These are phyloP conservation scores for Mycena alexandri DNA, from an alignment of 768 basidiomycete genomes.

Conservation along the genomic window DNA sequence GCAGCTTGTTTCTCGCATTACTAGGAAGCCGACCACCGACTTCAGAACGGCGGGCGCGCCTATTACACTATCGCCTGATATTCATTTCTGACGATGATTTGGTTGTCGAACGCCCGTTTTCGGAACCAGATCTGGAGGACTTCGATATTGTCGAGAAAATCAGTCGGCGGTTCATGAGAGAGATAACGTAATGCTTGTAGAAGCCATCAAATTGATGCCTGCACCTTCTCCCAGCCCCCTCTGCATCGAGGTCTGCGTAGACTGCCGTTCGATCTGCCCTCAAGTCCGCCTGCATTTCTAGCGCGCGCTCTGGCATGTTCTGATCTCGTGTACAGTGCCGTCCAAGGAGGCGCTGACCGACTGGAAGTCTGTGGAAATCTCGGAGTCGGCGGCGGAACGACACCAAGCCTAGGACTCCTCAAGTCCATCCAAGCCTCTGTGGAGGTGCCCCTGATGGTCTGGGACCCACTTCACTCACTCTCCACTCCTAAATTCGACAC, in stretches of 20 bases:
- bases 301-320: slow-evolving; percentile 8
- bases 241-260: slow-evolving; percentile 77
- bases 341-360: slow-evolving; percentile 78
- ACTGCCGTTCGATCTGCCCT: slow-evolving; percentile 81
- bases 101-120: too few relatives aligned
- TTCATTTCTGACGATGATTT: too few relatives aligned
- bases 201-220: too few relatives aligned
- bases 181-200: too few relatives aligned
- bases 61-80: too few relatives aligned
- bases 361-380: slow-evolving; percentile 84
- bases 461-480: too few relatives aligned
- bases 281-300: slow-evolving; percentile 58
- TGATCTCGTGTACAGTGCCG: slow-evolving; percentile 64
- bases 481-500: slow-evolving; percentile 12
- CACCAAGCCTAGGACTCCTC: slow-evolving; percentile 83
- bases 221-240: not conserved
- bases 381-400: slow-evolving; percentile 82
- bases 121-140: too few relatives aligned
- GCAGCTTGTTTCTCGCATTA: too few relatives aligned
- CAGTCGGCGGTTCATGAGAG: too few relatives aligned
- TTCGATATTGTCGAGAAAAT: too few relatives aligned
- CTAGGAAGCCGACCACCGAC: too few relatives aligned
- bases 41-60: too few relatives aligned
- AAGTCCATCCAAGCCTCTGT: slow-evolving; percentile 64
- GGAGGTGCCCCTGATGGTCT: slow-evolving; percentile 76